These are phyloP conservation scores for Straminergon stramineum DNA, from an alignment of 225 moss, liverwort and hornwort genomes.

Conservation along the genomic window DNA sequence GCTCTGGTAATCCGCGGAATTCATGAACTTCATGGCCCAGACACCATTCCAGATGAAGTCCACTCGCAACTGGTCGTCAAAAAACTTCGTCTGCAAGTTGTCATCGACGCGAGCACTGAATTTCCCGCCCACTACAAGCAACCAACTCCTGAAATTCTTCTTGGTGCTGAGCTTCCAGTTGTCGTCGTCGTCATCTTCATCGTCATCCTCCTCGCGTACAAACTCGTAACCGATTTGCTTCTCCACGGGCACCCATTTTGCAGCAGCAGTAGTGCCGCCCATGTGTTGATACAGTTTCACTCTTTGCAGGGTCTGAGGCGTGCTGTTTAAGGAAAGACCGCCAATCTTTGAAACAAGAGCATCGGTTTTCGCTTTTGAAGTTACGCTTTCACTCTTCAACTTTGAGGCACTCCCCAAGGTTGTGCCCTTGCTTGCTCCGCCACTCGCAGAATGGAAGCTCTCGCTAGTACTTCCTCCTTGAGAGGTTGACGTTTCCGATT, in stretches of 20 bases:
- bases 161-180: constrained; percentile 45
- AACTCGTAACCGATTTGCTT: constrained; percentile 75
- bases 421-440: constrained; percentile 20
- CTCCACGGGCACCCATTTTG: constrained; percentile 63
- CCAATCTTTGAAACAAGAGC: constrained; percentile 57
- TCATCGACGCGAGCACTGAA: constrained; percentile 37
- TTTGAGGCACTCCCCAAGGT: constrained; percentile 10
- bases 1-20: constrained; percentile 28
- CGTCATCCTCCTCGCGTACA: constrained; percentile 44
- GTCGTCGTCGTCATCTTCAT: constrained; percentile 46
- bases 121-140: constrained; percentile 48
- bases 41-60: constrained; percentile 50
- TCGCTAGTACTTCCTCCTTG: constrained; percentile 34
- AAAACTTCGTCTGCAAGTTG: constrained; percentile 40
- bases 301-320: constrained; percentile 36
- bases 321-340: constrained; percentile 40
- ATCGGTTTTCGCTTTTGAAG: constrained; percentile 41
- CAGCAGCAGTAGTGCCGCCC: constrained; percentile 36
- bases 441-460: constrained; percentile 74
- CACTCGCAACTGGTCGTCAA: constrained; percentile 48
- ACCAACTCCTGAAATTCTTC: constrained; percentile 30
- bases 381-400: constrained; percentile 28
- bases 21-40: constrained; percentile 64
- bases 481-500: constrained; percentile 50
- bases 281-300: constrained; percentile 76